Evolutionary conservation across 371 early-diverging fungal species (phyloP).

Genomic region (Mucor indicus): DNA sequence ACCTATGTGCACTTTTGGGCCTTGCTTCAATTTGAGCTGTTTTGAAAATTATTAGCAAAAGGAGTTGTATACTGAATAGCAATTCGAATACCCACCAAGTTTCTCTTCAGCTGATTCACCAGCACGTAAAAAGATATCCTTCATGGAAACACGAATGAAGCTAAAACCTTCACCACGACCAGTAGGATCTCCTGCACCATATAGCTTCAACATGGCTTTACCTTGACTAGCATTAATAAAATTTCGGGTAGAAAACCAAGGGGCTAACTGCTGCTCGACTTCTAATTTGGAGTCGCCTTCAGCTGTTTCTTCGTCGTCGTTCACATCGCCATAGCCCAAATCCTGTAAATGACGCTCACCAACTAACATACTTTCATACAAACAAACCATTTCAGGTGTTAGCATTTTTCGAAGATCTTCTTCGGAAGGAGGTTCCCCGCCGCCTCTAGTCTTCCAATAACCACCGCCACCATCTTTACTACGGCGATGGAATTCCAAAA

Average conservation of each 20-base stretch:
- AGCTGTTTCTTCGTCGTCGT: slow-evolving; percentile 63
- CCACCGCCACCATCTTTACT: slow-evolving; percentile 77
- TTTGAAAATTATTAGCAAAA: no score
- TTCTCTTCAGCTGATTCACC: slow-evolving; percentile 86
- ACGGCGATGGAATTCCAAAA: slow-evolving; percentile 92
- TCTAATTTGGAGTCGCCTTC: slow-evolving; percentile 76
- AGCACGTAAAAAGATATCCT: slow-evolving; percentile 92
- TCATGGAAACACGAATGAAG: slow-evolving; percentile 96
- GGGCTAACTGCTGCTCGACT: slow-evolving; percentile 92
- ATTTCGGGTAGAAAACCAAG: slow-evolving; percentile 97
- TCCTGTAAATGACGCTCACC: slow-evolving; percentile 96
- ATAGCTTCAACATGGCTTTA: slow-evolving; percentile 92
- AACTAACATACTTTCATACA: slow-evolving; percentile 96
- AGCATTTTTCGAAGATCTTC: slow-evolving; percentile 94
- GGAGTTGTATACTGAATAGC: no score
- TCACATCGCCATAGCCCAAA: slow-evolving; percentile 78
- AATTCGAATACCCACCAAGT: no score
- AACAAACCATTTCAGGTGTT: slow-evolving; percentile 98
- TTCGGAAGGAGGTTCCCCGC: slow-evolving; percentile 79
- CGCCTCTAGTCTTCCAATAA: slow-evolving; percentile 91
- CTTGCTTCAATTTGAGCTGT: slow-evolving; percentile 75
- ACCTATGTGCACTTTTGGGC: slow-evolving; percentile 86
- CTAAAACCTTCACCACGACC: slow-evolving; percentile 98
- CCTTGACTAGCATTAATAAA: slow-evolving; percentile 90
- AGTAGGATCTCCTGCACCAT: slow-evolving; percentile 97